Evolutionary conservation across 345 rosid genomes (phyloP).

Genomic region (Hypericum androsaemum): DNA sequence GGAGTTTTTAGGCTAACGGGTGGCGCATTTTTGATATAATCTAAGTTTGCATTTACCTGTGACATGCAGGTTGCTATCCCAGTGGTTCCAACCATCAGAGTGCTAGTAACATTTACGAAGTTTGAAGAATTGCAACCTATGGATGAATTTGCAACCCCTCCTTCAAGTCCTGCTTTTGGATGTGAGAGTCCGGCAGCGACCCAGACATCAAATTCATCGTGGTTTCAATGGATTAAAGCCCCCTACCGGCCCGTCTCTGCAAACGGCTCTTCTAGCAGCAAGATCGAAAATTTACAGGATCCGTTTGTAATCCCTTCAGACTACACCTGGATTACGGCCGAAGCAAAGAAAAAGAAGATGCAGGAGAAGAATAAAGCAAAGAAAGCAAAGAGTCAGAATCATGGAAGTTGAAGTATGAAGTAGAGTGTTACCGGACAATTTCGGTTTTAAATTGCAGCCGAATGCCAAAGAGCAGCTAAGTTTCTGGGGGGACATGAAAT

Average conservation of each 20-base stretch:
- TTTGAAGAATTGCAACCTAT: slow-evolving; percentile 74
- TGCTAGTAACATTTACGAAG: slow-evolving; percentile 80
- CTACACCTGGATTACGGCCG: slow-evolving; percentile 74
- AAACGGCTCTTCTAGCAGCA: slow-evolving; percentile 34
- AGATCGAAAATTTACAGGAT: slow-evolving; percentile 54
- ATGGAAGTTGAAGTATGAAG: neutral
- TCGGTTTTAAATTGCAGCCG: too few relatives aligned
- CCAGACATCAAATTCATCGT: slow-evolving; percentile 47
- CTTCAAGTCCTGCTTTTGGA: slow-evolving; percentile 66
- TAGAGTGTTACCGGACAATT: too few relatives aligned
- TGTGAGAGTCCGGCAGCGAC: slow-evolving; percentile 50
- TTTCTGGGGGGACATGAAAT: too few relatives aligned
- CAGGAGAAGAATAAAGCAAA: slow-evolving; percentile 77
- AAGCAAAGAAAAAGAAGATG: slow-evolving; percentile 83
- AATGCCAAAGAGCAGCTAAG: too few relatives aligned
- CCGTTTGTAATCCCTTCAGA: slow-evolving; percentile 70
- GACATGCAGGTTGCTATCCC: slow-evolving; percentile 83
- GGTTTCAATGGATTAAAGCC: slow-evolving; percentile 93
- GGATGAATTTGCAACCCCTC: slow-evolving; percentile 88
- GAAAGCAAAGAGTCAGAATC: slow-evolving; percentile 45
- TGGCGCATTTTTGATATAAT: too few relatives aligned
- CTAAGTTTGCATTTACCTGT: neutral
- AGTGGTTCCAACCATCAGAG: slow-evolving; percentile 87
- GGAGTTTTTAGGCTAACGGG: too few relatives aligned
- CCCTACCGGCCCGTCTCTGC: slow-evolving; percentile 51